Percentiles rank a stretch among this genome's conserved stretches.
Conservation (phyloP, 768 basidiomycete species). For the Trametes cinnabarina region DNA sequence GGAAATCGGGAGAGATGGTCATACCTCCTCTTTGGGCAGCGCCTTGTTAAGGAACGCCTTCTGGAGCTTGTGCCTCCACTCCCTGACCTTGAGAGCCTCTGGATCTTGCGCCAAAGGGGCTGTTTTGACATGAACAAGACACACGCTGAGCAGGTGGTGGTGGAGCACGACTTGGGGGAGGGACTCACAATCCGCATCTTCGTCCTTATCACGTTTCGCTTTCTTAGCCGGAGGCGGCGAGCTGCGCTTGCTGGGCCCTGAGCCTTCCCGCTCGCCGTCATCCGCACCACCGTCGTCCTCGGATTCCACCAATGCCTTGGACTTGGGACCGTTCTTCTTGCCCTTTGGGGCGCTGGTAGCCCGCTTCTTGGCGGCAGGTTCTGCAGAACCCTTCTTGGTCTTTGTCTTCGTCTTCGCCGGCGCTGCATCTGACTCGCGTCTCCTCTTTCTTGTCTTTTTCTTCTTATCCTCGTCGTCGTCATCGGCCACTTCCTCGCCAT, state of each 20-base stretch:
- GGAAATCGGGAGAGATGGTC: constrained; percentile 20
- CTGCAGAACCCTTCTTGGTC: constrained; percentile 42
- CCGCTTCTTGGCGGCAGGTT: constrained; percentile 39
- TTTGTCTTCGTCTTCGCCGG: constrained; percentile 42
- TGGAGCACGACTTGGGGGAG: neutral
- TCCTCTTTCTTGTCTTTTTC: constrained; percentile 55
- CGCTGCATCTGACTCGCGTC: constrained; percentile 57
- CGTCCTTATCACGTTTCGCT: constrained; percentile 56
- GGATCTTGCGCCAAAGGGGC: constrained; percentile 51
- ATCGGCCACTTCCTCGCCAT: constrained; percentile 50
- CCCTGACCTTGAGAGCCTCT: constrained; percentile 74
- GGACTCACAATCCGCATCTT: constrained; percentile 56
- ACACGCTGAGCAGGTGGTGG: neutral
- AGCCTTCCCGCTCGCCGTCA: constrained; percentile 37
- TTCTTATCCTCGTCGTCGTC: constrained; percentile 45
- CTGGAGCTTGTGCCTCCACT: constrained; percentile 92
- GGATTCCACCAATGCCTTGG: constrained; percentile 62
- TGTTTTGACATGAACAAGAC: constrained; percentile 10
- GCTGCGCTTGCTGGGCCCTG: constrained; percentile 50
- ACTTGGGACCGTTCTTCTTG: constrained; percentile 60
- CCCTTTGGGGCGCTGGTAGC: constrained; percentile 35
- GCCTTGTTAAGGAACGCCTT: constrained; percentile 77
- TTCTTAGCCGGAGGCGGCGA: constrained; percentile 68
- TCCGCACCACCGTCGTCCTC: constrained; percentile 48
- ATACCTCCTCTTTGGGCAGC: constrained; percentile 63